These are phyloP conservation scores for Nemania abortiva DNA, from an alignment of 2,329 filamentous ascomycete species.

Conservation along the genomic window DNA sequence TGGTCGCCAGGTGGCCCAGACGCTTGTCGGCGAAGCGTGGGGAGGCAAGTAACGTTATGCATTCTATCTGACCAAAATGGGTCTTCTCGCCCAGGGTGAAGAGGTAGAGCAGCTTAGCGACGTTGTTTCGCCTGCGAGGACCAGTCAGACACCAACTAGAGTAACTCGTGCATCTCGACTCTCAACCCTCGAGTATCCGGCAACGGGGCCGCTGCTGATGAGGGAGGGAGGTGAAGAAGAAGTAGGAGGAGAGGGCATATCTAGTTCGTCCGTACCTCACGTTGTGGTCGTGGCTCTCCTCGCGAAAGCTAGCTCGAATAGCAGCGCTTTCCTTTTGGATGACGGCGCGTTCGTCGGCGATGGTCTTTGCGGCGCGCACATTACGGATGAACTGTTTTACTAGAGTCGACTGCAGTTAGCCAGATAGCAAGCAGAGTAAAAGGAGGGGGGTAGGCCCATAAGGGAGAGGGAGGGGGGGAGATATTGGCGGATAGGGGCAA, in stretches of 20 bases:
- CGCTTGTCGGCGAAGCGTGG: conserved; percentile 98
- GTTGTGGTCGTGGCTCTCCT: conserved; percentile 93
- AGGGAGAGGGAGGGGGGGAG: background rate
- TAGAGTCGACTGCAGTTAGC: conserved; percentile 55
- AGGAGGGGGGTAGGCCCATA: background rate
- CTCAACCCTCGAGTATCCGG: background rate
- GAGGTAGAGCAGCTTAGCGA: conserved; percentile 96
- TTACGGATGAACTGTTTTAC: conserved; percentile 99
- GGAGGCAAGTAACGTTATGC: conserved; percentile 94
- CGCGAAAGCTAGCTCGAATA: conserved; percentile 96
- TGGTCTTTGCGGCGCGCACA: conserved; percentile 97
- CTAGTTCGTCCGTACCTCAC: conserved; percentile 73
- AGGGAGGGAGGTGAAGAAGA: background rate
- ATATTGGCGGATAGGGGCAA: background rate
- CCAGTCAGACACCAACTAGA: conserved; percentile 33
- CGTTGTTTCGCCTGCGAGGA: conserved; percentile 87
- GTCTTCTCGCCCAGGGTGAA: conserved; percentile 98
- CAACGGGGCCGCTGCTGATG: background rate
- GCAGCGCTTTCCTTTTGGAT: conserved; percentile 99
- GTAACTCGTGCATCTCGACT: background rate
- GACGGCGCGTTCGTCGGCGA: conserved; percentile 97
- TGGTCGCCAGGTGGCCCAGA: conserved; percentile 93
- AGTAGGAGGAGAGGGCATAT: background rate
- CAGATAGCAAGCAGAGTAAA: background rate
- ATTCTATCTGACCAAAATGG: conserved; percentile 99